Evolutionary conservation across 2,329 filamentous ascomycete genomes (phyloP), one percentile per base, ranked within the genome.

Genomic region (Epichloe brachyelytri): DNA sequence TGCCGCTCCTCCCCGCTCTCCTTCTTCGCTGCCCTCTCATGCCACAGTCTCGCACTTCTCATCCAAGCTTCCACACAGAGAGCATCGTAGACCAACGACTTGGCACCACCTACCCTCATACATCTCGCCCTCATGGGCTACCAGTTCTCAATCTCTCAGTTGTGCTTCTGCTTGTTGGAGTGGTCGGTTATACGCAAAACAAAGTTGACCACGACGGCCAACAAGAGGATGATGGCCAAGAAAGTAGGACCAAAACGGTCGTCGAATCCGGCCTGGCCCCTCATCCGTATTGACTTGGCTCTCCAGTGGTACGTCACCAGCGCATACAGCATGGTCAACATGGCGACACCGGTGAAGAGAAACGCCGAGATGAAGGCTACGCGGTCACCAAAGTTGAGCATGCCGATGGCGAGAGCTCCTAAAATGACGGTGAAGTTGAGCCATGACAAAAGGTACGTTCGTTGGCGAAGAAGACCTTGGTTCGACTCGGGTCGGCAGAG

Each of bases 391-490:
- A 98, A 98, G 76, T 98, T 98, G 63, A 98, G 83, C 66, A 98
- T 89, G 60, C 93, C 93, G 60, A 98, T 88, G 59, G 93, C 91
- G 48, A 98, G 83, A 57, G 93, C 93, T 64, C 93, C 93, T 55
- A 98, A 86, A 70, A 98, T 91, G 65, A 98, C 90, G 68, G 90
- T 95, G 77, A 97, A 97, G 79, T 98, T 98, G 65, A 98, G 87
- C 93, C 93, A 98, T 71, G 89, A 95, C 64, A 98, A 83, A 98
- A 98, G 56, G 93, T 98, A 57, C 93, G 88, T 74, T 98, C 93
- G 77, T 98, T 98, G 72, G 93, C 93, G 77, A 98, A 98, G 82
- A 97, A 98, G 76, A 98, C 93, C 73, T 98, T 98, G 62, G 93
- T 71, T 98, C 93, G 70, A 98, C 91, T 60, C 93, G 89, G 54